Conservation (phyloP, 2,329 filamentous ascomycete species). For the Trichophyton simii region DNA sequence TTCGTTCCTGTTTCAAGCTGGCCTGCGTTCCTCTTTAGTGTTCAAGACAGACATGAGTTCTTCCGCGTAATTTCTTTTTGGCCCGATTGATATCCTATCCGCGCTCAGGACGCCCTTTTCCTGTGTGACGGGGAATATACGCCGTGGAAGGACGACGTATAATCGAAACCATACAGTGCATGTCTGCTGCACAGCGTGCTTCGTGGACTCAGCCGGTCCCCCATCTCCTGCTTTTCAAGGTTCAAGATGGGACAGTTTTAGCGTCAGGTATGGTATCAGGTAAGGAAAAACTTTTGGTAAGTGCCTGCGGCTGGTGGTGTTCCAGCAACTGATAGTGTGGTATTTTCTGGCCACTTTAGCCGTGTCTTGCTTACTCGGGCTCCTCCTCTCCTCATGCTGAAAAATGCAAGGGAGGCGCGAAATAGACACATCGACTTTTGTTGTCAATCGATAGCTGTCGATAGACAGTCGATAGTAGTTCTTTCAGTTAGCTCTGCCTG, state of each 20-base stretch:
- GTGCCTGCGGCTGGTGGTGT: background rate
- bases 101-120: background rate
- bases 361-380: background rate
- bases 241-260: background rate
- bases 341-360: background rate
- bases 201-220: background rate
- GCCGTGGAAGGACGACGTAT: background rate
- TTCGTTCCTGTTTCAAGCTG: conserved; percentile 1
- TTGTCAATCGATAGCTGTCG: background rate
- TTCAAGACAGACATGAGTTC: background rate
- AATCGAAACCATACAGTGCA: background rate
- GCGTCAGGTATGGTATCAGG: background rate
- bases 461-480: conserved; percentile 2
- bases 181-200: background rate
- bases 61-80: conserved; percentile 2
- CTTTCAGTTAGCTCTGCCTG: background rate
- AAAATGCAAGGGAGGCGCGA: background rate
- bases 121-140: conserved; percentile 2
- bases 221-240: background rate
- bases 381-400: background rate
- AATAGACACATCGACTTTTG: background rate
- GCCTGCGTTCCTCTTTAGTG: background rate
- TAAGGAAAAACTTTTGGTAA: background rate
- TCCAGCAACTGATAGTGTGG: background rate
- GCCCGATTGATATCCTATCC: background rate